Evolutionary conservation across 345 rosid genomes (phyloP).

Genomic region (Lepidium aucheri): DNA sequence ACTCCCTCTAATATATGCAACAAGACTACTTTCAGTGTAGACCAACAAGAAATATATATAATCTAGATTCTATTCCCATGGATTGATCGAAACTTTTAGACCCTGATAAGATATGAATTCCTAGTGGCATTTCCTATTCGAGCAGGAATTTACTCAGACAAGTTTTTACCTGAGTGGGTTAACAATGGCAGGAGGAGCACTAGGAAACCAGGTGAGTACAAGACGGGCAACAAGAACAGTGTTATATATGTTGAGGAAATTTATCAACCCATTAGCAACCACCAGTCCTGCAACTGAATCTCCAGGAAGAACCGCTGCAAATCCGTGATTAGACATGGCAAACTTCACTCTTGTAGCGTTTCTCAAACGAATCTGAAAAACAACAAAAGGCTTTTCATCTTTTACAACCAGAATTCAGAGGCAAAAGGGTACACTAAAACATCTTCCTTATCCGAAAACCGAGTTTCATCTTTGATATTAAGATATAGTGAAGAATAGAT

Average conservation of each 20-base stretch:
- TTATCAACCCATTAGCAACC: slow-evolving; percentile 72
- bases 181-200: slow-evolving; percentile 89
- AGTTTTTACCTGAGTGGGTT: slow-evolving; percentile 68
- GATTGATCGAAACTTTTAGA: not conserved
- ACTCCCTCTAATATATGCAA: not conserved
- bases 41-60: not conserved
- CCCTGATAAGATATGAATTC: not conserved
- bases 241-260: slow-evolving; percentile 79
- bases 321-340: slow-evolving; percentile 43
- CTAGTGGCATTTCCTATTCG: not conserved
- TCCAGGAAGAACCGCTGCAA: slow-evolving; percentile 84
- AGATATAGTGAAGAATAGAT: not conserved
- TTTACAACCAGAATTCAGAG: not conserved
- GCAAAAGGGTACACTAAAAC: not conserved
- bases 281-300: slow-evolving; percentile 86
- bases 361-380: slow-evolving; percentile 38
- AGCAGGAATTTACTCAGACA: not conserved
- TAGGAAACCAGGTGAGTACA: slow-evolving; percentile 95
- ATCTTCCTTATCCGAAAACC: not conserved
- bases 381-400: not conserved
- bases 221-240: slow-evolving; percentile 70
- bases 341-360: slow-evolving; percentile 25
- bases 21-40: not conserved
- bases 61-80: not conserved
- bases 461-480: not conserved